Percentiles rank a stretch among this genome's conserved stretches.
phyloP scores from a whole-genome alignment of 73 alveolate genomes.

The Effrenium voratum region DNA sequence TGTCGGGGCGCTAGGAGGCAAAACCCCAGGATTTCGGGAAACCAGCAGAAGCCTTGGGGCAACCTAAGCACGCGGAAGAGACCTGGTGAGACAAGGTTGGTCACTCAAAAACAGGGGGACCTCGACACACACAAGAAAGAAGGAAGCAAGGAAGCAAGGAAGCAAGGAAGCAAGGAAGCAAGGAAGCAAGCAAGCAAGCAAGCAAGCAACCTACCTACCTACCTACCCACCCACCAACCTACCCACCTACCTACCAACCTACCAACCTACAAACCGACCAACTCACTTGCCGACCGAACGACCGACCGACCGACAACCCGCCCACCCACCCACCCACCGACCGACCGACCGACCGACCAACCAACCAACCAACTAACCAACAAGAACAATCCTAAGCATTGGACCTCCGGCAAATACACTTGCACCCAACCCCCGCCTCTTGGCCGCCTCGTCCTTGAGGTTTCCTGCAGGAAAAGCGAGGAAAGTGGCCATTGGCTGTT shows the following conservation, averaged over 20 bases:
- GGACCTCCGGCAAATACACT: neutral
- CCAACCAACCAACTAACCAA: neutral
- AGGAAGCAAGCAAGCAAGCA: too few species aligned
- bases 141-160: too few species aligned
- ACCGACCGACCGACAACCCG: neutral
- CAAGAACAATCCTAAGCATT: neutral
- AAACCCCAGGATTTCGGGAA: too few species aligned
- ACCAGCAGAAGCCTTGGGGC: too few species aligned
- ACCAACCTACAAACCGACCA: neutral
- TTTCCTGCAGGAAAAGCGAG: neutral
- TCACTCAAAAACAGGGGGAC: too few species aligned
- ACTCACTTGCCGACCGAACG: neutral
- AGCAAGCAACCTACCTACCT: too few species aligned
- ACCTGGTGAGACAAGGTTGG: too few species aligned
- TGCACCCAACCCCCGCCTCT: neutral
- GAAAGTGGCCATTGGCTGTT: neutral
- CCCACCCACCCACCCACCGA: neutral
- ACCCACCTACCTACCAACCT: neutral
- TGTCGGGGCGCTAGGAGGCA: too few species aligned
- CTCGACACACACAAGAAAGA: too few species aligned
- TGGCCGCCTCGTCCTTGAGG: conserved; percentile 25
- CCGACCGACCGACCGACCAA: neutral
- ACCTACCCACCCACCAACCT: neutral
- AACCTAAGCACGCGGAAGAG: too few species aligned
- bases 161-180: too few species aligned